Evolutionary conservation across 768 basidiomycete species (phyloP), one percentile per base, ranked within the genome.

Genomic region (Fomitopsis pulvina): DNA sequence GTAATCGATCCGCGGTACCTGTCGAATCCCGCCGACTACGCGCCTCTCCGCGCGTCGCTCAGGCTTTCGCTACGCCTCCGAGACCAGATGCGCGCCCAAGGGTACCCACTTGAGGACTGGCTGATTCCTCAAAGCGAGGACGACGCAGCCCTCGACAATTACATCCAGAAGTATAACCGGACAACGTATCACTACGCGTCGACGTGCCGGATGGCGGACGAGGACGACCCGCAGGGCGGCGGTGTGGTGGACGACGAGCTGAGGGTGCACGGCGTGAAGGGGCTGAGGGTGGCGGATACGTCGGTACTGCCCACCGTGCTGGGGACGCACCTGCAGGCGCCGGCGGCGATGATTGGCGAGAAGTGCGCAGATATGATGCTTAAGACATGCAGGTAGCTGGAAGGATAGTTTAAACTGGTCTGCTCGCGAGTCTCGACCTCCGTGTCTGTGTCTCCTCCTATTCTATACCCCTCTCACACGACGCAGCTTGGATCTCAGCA

Each of bases 181-280:
- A 63, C 67, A 11, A 65, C 65, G 41, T 69, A 61, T 52, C 69
- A 72, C 48, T 71, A 68, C 39, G 50, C 66, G 5, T 46, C 62
- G 26, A 67, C 69, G 38, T 71, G 70, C 58, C 52, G 70, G 16
- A 71, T 72, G 68, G 68, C 60, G 41, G 22, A 52, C 53, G 16
- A 39, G 30, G 25, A 25, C 48, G 25, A 40, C 45, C 16, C 50
- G 45, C 1, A 28, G 2, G 38, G 52, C 50, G 27, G 34, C 29
- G 30, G 76, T 34, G 75, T 76, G 5, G 73, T 78, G 44, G 71
- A 74, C 55, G 62, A 65, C 28, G 59, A 68, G 37, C 56, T 73
- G 20, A 54, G 60, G 11, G 75, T 79, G 1, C 69, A 78, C 53
- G 76, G 75, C 16, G 64, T 71, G 14, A 44, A 50, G 27, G 71